These are phyloP conservation scores for Periconia macrospinosa DNA, from an alignment of 2,329 filamentous ascomycete genomes.

Conservation along the genomic window DNA sequence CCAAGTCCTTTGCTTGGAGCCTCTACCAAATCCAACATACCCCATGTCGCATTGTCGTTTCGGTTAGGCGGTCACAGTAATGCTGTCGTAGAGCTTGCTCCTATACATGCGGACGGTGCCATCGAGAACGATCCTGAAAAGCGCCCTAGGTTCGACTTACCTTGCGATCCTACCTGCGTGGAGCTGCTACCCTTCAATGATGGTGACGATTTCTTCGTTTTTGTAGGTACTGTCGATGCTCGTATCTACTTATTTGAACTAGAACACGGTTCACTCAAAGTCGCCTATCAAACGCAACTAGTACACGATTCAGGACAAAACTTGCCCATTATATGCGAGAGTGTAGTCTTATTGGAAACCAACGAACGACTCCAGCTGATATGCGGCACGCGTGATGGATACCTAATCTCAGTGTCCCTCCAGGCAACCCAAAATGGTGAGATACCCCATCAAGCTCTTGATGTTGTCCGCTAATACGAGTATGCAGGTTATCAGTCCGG, in stretches of 20 bases:
- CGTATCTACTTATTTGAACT: constrained; percentile 26
- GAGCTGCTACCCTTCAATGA: constrained; percentile 26
- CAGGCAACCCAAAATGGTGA: constrained; percentile 7
- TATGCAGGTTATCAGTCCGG: not conserved
- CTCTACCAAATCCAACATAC: constrained; percentile 15
- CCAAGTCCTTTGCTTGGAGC: constrained; percentile 22
- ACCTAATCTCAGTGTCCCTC: constrained; percentile 20
- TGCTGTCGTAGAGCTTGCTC: constrained; percentile 26
- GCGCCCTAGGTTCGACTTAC: constrained; percentile 16
- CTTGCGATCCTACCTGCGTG: constrained; percentile 36
- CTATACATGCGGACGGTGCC: constrained; percentile 16
- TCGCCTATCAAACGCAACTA: constrained; percentile 15
- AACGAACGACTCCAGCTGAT: constrained; percentile 20
- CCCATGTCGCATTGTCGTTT: constrained; percentile 23
- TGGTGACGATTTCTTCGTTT: constrained; percentile 15
- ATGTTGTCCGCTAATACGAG: not conserved
- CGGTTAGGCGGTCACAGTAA: constrained; percentile 12
- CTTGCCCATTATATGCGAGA: constrained; percentile 33
- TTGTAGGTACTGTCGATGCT: constrained; percentile 33
- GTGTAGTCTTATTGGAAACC: constrained; percentile 25
- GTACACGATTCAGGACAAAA: not conserved
- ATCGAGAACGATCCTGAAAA: constrained; percentile 11
- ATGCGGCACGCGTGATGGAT: constrained; percentile 42
- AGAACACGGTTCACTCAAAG: constrained; percentile 4
- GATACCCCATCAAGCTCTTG: not conserved